Base-by-base conservation (phyloP, 768 basidiomycete species). In the Psilocybe azurescens region DNA sequence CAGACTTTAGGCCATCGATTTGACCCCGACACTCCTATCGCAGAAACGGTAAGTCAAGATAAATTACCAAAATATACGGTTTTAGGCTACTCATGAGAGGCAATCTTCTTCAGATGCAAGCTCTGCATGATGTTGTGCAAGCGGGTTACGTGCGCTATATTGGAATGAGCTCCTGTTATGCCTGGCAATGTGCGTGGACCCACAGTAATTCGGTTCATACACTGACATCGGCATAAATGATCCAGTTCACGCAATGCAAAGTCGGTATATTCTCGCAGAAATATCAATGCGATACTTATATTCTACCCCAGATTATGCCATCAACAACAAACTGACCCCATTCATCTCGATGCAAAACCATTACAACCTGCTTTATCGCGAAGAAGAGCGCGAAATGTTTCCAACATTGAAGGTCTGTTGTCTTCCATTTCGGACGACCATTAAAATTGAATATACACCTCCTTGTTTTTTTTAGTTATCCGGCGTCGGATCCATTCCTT, bases 331-430 rank as follows among this genome's bases (percentile, higher is more conserved):
- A 6, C 72, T 86, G 2, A 85, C 83, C 0, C 83, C 82, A 3
- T 88, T 89, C 74, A 84, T 89, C 64, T 84, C 85, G 1, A 87
- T 89, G 87, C 87, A 89, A 73, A 89, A 89, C 66, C 84, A 86
- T 65, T 82, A 89, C 69, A 84, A 72, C 59, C 72, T 87, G 20
- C 66, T 85, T 10, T 89, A 89, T 66, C 77, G 88, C 7, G 88
- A 89, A 68, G 88, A 89, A 70, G 87, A 86, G 63, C 75, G 85
- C 0, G 84, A 85, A 63, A 83, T 86, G 81, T 83, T 86, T 64
- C 88, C 88, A 0, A 82, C 81, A 0, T 71, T 85, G 48, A 85
- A 84, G 75, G 84, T 82, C 30, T 29, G 46, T 44, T 13, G 3
- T 50, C 9, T 39, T 5, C 16, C n/a, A 5, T 29, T 39, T 11